Evolutionary conservation across 495 filamentous ascomycete species (phyloP).

Genomic region (Parathielavia appendiculata): DNA sequence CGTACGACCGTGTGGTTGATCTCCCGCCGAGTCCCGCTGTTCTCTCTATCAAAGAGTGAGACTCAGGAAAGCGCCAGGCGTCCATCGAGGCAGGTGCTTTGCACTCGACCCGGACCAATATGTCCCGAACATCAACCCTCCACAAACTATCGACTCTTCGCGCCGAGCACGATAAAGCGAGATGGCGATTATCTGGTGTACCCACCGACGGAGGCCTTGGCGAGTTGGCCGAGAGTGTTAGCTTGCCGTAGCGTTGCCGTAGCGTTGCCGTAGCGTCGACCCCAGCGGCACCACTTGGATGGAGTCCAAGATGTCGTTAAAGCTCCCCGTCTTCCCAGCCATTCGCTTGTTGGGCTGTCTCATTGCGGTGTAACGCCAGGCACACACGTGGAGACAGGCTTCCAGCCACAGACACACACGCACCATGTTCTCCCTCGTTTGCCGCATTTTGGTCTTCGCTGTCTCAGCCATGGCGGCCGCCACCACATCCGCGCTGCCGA

Average conservation of each 20-base stretch:
- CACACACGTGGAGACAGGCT: too few relatives aligned
- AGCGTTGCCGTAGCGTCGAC: background rate
- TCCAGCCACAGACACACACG: too few relatives aligned
- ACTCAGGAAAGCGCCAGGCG: too few relatives aligned
- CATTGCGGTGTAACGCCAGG: too few relatives aligned
- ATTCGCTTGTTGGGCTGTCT: too few relatives aligned
- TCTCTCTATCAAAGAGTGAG: too few relatives aligned
- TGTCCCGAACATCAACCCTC: background rate
- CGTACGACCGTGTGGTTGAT: too few relatives aligned
- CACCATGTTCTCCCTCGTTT: background rate
- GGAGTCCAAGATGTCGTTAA: too few relatives aligned
- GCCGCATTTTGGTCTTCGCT: background rate
- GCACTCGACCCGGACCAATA: too few relatives aligned
- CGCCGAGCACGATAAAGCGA: background rate
- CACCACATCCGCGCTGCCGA: conserved; percentile 7
- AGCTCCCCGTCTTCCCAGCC: too few relatives aligned
- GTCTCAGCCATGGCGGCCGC: conserved; percentile 9
- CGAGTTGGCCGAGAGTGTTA: background rate
- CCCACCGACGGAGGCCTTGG: background rate
- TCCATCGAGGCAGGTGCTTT: too few relatives aligned
- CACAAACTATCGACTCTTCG: background rate
- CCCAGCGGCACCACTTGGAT: background rate
- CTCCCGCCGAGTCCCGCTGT: too few relatives aligned
- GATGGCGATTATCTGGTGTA: conserved; percentile 2
- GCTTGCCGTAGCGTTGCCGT: background rate